Evolutionary conservation across 495 filamentous ascomycete genomes (phyloP).

Genomic region (Daldinia decipiens): DNA sequence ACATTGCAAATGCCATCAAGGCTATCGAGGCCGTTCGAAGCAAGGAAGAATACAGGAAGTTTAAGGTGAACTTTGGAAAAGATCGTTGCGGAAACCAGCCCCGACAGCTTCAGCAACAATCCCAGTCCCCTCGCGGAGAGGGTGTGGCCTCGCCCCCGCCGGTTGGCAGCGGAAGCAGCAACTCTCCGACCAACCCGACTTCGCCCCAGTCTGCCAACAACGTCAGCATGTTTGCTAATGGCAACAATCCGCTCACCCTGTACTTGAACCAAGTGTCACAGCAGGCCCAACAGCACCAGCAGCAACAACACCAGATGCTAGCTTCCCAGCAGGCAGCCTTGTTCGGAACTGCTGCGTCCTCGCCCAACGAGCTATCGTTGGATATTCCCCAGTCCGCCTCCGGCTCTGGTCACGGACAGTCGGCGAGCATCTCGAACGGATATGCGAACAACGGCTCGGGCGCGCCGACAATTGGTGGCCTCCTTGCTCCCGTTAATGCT

Average conservation of each 20-base stretch:
- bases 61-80: conserved; percentile 99
- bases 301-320: conserved; percentile 72
- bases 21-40: conserved; percentile 95
- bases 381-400: conserved; percentile 67
- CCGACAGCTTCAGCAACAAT: conserved; percentile 77
- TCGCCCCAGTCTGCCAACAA: conserved; percentile 50
- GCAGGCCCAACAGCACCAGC: conserved; percentile 79
- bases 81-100: conserved; percentile 97
- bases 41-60: conserved; percentile 94
- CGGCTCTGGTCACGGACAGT: conserved; percentile 67
- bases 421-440: conserved; percentile 69
- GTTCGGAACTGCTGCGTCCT: conserved; percentile 66
- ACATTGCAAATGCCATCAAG: conserved; percentile 99
- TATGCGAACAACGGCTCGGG: conserved; percentile 63
- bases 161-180: conserved; percentile 66
- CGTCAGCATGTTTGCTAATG: conserved; percentile 77
- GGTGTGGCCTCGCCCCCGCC: conserved; percentile 77
- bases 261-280: conserved; percentile 88
- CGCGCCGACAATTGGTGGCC: conserved; percentile 74
- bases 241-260: conserved; percentile 92
- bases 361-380: conserved; percentile 61
- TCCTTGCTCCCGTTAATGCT: conserved; percentile 76
- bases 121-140: conserved; percentile 69
- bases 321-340: conserved; percentile 69
- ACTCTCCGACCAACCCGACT: conserved; percentile 57